Percentiles rank a stretch among this genome's conserved stretches.
Evolutionary conservation across 2,329 filamentous ascomycete genomes (phyloP).

Genomic region (Colletotrichum sp.): DNA sequence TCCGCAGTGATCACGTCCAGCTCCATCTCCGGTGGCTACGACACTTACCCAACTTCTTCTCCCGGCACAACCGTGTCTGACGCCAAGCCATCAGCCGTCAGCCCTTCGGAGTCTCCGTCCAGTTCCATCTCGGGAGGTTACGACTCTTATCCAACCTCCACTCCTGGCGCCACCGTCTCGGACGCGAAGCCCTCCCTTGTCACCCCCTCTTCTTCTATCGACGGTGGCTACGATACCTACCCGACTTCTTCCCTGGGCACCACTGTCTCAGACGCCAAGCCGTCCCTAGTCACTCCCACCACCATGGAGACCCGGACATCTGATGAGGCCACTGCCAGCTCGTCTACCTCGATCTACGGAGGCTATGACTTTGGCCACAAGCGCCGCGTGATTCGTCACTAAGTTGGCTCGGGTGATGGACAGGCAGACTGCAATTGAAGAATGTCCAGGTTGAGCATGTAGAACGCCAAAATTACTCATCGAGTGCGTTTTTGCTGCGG

Average conservation of each 20-base stretch:
- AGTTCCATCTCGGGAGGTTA: not conserved
- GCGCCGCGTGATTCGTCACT: not conserved
- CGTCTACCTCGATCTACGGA: not conserved
- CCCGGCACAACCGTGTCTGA: not conserved
- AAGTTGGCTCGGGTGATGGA: fast-evolving
- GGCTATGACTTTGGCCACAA: not conserved
- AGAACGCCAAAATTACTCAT: not conserved
- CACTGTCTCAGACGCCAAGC: not conserved
- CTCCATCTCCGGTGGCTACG: not conserved
- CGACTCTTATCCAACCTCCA: not conserved
- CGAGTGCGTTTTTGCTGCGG: not conserved
- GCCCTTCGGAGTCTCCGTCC: not conserved
- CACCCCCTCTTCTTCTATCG: not conserved
- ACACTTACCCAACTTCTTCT: not conserved
- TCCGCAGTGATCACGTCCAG: not conserved
- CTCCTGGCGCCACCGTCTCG: not conserved
- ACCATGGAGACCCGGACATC: not conserved
- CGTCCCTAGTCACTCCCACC: conserved; percentile 1
- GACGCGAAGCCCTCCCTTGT: not conserved
- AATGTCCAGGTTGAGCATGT: no score
- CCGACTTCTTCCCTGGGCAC: not conserved
- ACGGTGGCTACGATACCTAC: not conserved
- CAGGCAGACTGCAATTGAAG: not conserved
- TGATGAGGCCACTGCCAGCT: not conserved
- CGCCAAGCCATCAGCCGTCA: not conserved